Evolutionary conservation across 2,329 filamentous ascomycete genomes (phyloP).

Genomic region (Davidsoniella australis): DNA sequence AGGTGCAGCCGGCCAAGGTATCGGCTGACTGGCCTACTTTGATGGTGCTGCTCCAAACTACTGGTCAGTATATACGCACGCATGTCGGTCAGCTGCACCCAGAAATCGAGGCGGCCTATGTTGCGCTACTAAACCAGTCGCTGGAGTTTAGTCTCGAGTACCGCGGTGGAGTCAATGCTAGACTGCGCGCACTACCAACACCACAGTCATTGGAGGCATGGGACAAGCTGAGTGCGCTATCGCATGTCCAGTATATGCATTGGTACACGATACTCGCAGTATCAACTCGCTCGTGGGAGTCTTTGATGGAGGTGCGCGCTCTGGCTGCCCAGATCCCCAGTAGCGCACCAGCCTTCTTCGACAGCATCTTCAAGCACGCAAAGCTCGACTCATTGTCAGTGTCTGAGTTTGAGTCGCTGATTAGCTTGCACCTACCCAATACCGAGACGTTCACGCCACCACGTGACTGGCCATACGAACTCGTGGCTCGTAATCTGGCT

Average conservation of each 20-base stretch:
- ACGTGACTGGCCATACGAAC: conserved; percentile 8
- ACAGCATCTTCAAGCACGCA: conserved; percentile 2
- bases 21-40: conserved; percentile 5
- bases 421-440: conserved; percentile 1
- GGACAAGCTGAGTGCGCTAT: not conserved
- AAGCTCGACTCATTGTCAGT: conserved; percentile 7
- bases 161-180: not conserved
- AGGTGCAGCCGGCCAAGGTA: conserved; percentile 28
- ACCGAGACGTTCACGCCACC: not conserved
- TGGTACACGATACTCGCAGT: conserved; percentile 7
- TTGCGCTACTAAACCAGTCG: conserved; percentile 6
- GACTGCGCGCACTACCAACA: conserved; percentile 2
- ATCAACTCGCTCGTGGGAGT: not conserved
- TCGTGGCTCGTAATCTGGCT: conserved; percentile 8
- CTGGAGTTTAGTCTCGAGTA: conserved; percentile 8
- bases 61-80: conserved; percentile 11
- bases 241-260: conserved; percentile 11
- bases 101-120: not conserved
- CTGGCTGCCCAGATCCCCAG: conserved; percentile 5
- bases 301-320: not conserved
- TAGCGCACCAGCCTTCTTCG: conserved; percentile 6
- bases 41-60: conserved; percentile 1
- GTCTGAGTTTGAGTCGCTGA: conserved; percentile 4
- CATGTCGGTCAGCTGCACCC: conserved; percentile 18
- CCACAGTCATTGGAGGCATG: not conserved